Conservation (phyloP, 176 grass and related monocot species). For the Alopecurus myosuroides region DNA sequence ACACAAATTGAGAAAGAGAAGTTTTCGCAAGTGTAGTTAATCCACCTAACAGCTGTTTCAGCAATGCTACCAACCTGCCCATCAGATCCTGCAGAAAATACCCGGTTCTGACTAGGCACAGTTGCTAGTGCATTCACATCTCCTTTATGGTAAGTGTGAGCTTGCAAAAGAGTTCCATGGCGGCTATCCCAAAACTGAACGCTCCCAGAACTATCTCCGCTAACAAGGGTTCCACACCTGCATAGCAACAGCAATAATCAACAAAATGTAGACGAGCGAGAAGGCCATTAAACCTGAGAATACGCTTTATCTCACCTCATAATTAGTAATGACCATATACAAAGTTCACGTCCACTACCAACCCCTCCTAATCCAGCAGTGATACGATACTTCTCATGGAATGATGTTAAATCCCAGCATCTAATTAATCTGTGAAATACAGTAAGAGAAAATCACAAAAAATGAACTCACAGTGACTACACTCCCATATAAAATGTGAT, state of each 20-base stretch:
- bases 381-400: constrained; percentile 84
- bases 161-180: constrained; percentile 92
- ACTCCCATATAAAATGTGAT: neutral
- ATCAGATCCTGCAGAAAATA: constrained; percentile 98
- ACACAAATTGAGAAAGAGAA: neutral
- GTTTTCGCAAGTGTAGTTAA: constrained; percentile 16
- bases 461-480: neutral
- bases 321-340: constrained; percentile 72
- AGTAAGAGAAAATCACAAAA: constrained; percentile 7
- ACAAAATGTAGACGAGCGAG: neutral
- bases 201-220: constrained; percentile 88
- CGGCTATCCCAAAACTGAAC: constrained; percentile 92
- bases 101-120: constrained; percentile 69
- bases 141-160: constrained; percentile 72
- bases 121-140: constrained; percentile 82
- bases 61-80: constrained; percentile 76
- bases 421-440: constrained; percentile 63
- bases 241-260: constrained; percentile 37
- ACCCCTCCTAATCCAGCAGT: constrained; percentile 80
- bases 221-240: constrained; percentile 94
- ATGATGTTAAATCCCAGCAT: constrained; percentile 85
- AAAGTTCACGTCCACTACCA: constrained; percentile 70
- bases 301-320: constrained; percentile 44
- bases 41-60: constrained; percentile 34
- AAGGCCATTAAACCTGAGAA: neutral